phyloP scores from a whole-genome alignment of 208 protist genomes.

The Trypanosoma scelopori region DNA sequence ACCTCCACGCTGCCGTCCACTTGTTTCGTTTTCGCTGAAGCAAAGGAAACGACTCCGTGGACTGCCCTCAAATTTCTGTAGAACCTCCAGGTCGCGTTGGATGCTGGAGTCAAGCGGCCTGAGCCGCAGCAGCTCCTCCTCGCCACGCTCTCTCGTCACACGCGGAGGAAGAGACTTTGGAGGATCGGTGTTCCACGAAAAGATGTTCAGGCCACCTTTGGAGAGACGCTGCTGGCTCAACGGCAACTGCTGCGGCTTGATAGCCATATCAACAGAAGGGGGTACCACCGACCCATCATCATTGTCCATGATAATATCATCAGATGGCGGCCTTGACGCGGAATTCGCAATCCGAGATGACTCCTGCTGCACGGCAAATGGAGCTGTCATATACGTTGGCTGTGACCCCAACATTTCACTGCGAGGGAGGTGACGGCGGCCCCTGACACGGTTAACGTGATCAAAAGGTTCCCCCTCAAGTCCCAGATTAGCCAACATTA shows the following conservation, averaged over 20 bases:
- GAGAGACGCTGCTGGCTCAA: constrained; percentile 16
- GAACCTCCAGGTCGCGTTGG: constrained; percentile 41
- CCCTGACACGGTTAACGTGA: constrained; percentile 34
- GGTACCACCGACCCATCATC: constrained; percentile 18
- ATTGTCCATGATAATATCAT: constrained; percentile 6
- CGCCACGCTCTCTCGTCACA: constrained; percentile 7
- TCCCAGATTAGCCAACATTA: constrained; percentile 39
- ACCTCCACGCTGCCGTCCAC: constrained; percentile 2
- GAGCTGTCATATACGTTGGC: constrained; percentile 31
- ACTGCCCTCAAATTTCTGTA: constrained; percentile 49
- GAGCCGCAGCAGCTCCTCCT: constrained; percentile 14
- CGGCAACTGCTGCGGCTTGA: neutral
- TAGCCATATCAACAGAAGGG: constrained; percentile 36
- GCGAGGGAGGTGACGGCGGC: constrained; percentile 56
- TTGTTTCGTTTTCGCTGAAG: constrained; percentile 54
- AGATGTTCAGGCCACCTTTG: constrained; percentile 56
- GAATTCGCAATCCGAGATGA: neutral
- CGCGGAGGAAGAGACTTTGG: constrained; percentile 6
- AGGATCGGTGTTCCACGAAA: constrained; percentile 61
- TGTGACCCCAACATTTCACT: constrained; percentile 31
- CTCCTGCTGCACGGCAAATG: constrained; percentile 23
- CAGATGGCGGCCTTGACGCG: neutral
- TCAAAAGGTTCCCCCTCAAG: constrained; percentile 51
- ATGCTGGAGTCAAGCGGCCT: constrained; percentile 15
- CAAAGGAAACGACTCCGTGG: constrained; percentile 58